Conservation (phyloP, 148 eudicot genomes). For the Cornus florida region DNA sequence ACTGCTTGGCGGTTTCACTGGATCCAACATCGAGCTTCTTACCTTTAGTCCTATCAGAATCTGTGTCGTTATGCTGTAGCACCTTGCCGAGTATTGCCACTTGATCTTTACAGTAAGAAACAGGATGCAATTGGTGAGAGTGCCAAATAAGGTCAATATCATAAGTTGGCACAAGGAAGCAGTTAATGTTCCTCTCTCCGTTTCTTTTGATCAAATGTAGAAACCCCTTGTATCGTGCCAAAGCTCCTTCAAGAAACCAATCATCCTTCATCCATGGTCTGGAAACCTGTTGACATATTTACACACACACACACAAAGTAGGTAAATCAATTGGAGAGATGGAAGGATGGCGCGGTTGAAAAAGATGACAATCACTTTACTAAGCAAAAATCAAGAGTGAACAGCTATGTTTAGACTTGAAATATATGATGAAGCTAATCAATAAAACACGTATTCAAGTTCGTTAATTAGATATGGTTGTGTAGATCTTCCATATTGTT, state of each 20-base stretch:
- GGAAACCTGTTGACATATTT: constrained; percentile 43
- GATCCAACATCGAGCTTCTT: constrained; percentile 73
- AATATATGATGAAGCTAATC: too few species aligned
- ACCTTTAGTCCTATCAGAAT: constrained; percentile 78
- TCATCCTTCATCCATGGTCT: constrained; percentile 57
- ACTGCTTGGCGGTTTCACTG: constrained; percentile 59
- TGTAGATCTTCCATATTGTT: not conserved
- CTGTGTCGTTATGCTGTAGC: constrained; percentile 82
- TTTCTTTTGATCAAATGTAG: constrained; percentile 68
- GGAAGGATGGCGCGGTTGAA: not conserved
- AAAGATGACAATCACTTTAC: too few species aligned
- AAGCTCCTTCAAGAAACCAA: constrained; percentile 67
- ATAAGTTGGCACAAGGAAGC: constrained; percentile 78
- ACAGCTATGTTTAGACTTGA: too few species aligned
- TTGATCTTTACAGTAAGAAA: constrained; percentile 57
- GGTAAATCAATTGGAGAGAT: not conserved
- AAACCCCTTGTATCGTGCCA: constrained; percentile 87
- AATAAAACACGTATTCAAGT: not conserved
- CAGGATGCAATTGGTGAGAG: constrained; percentile 74
- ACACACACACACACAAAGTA: not conserved
- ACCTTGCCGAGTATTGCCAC: constrained; percentile 56
- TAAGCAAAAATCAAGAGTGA: too few species aligned
- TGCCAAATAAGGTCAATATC: constrained; percentile 95
- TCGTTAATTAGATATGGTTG: not conserved
- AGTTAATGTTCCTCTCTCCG: constrained; percentile 43